phyloP scores from a whole-genome alignment of 108 stramenopile genomes.

The Fistulifera pelliculosa region DNA sequence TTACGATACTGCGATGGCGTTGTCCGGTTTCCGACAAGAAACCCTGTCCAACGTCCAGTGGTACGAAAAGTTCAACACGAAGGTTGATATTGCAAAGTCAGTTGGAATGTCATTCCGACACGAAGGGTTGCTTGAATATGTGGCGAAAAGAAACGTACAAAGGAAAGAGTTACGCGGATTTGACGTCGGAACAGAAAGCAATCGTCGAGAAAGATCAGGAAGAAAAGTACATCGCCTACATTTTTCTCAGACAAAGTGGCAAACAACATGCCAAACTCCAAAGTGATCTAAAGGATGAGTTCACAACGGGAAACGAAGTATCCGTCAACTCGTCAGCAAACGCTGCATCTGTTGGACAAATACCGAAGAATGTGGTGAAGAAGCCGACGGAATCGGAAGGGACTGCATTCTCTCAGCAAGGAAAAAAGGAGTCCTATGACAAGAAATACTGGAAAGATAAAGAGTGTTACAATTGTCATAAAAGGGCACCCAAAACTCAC shows the following conservation, averaged over 20 bases:
- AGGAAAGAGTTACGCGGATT: no score
- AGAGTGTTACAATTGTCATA: background rate
- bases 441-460: conserved; percentile 12
- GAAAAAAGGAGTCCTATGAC: background rate
- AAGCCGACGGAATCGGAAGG: conserved; percentile 3
- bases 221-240: conserved; percentile 3
- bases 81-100: conserved; percentile 3
- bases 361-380: conserved; percentile 1
- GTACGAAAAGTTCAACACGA: conserved; percentile 14
- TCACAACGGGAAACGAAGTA: conserved; percentile 9
- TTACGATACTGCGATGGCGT: background rate
- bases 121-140: conserved; percentile 7
- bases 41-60: conserved; percentile 7
- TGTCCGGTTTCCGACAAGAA: conserved; percentile 4
- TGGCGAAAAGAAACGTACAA: background rate
- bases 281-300: conserved; percentile 9
- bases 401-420: conserved; percentile 8
- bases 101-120: conserved; percentile 6
- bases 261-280: conserved; percentile 8
- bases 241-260: conserved; percentile 10
- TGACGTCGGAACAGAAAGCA: no score
- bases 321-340: conserved; percentile 4
- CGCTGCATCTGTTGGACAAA: conserved; percentile 11
- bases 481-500: background rate
- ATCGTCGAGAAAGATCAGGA: background rate